Conservation (phyloP, 768 basidiomycete species). For the Leccinum pellstonianum region DNA sequence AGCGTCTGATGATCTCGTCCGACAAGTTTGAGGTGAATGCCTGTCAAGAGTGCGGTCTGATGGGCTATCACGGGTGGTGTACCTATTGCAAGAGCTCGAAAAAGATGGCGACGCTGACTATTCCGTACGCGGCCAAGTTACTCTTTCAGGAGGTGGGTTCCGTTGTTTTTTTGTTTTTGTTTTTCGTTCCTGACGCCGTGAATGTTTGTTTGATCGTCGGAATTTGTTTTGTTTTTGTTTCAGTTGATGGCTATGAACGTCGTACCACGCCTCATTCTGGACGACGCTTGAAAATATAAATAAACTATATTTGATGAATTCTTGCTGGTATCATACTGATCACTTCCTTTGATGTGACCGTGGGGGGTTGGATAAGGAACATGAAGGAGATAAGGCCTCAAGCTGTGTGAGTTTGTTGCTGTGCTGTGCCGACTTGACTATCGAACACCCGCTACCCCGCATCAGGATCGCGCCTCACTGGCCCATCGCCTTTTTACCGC, state of each 20-base stretch:
- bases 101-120: conserved; percentile 91
- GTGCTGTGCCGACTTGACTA: neutral
- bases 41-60: conserved; percentile 89
- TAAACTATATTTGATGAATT: conserved; percentile 1
- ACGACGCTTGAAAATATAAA: conserved; percentile 56
- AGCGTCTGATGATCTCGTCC: conserved; percentile 98
- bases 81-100: conserved; percentile 98
- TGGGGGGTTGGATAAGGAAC: conserved; percentile 5
- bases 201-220: conserved; percentile 2
- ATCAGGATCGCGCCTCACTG: conserved; percentile 3
- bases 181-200: neutral
- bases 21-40: conserved; percentile 98
- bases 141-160: conserved; percentile 80
- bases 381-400: neutral
- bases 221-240: neutral
- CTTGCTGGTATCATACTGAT: neutral
- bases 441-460: neutral
- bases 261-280: conserved; percentile 83
- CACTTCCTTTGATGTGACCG: conserved; percentile 4
- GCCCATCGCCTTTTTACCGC: conserved; percentile 9
- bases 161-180: neutral
- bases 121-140: conserved; percentile 94
- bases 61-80: conserved; percentile 96
- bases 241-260: conserved; percentile 98
- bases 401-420: conserved; percentile 1